Evolutionary conservation across 805 yeast species (phyloP).

Genomic region (Candida glaebosa): DNA sequence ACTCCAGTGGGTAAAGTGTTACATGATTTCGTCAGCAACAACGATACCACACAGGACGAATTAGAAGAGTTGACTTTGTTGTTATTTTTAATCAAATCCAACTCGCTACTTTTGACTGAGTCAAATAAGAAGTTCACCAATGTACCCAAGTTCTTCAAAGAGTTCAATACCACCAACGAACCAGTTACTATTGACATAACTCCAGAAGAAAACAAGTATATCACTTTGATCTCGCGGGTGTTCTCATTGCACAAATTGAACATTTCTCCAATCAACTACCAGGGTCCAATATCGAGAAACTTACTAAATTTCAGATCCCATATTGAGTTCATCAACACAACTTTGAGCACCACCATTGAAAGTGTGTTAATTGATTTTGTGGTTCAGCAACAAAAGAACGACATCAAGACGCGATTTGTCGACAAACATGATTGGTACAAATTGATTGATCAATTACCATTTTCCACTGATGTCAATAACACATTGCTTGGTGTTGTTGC

Average conservation of each 20-base stretch:
- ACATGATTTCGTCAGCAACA: constrained; percentile 23
- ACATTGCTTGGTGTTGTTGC: constrained; percentile 61
- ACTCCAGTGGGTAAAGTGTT: constrained; percentile 53
- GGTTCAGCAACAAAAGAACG: constrained; percentile 43
- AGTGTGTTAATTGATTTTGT: constrained; percentile 46
- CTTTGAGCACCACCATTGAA: constrained; percentile 54
- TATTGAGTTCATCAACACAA: constrained; percentile 48
- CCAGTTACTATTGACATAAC: constrained; percentile 16
- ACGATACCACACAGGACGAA: constrained; percentile 13
- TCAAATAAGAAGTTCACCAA: constrained; percentile 28
- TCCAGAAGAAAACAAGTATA: constrained; percentile 31
- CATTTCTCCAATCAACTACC: constrained; percentile 48
- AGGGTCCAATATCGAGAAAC: constrained; percentile 69
- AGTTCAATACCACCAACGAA: constrained; percentile 8
- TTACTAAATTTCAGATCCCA: constrained; percentile 66
- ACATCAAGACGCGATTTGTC: constrained; percentile 42
- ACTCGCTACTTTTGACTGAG: constrained; percentile 39
- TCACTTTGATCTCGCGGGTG: constrained; percentile 34
- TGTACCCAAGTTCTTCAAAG: constrained; percentile 32
- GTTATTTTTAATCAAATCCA: constrained; percentile 39
- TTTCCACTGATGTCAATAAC: constrained; percentile 51
- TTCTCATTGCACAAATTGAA: constrained; percentile 34
- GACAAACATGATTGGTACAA: constrained; percentile 55
- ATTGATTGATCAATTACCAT: constrained; percentile 59
- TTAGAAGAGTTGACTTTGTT: constrained; percentile 46